phyloP scores from a whole-genome alignment of 2,329 filamentous ascomycete species.

The Fusarium setosum region DNA sequence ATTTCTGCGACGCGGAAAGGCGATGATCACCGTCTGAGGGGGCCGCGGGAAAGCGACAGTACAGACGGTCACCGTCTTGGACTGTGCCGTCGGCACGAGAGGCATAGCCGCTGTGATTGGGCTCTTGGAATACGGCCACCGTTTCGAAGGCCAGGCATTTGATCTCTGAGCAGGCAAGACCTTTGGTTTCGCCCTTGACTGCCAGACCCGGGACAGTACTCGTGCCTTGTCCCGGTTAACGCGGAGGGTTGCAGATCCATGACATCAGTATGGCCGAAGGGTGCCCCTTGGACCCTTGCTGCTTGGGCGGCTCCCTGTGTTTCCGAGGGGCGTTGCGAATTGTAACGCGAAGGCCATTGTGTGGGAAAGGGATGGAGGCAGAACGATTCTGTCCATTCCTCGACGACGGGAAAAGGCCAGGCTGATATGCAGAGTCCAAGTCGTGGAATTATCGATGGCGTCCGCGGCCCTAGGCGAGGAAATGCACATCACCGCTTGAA shows the following conservation, averaged over 20 bases:
- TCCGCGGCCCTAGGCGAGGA: background rate
- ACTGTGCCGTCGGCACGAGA: slow-evolving; percentile 26
- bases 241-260: slow-evolving; percentile 45
- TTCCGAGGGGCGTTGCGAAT: slow-evolving; percentile 19
- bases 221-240: slow-evolving; percentile 15
- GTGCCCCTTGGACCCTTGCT: slow-evolving; percentile 26
- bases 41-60: slow-evolving; percentile 17
- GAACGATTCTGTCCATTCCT: slow-evolving; percentile 11
- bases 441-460: slow-evolving; percentile 6
- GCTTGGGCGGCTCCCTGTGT: slow-evolving; percentile 29
- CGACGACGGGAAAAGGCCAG: slow-evolving; percentile 1
- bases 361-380: slow-evolving; percentile 3
- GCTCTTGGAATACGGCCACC: slow-evolving; percentile 31
- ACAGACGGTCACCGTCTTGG: slow-evolving; percentile 31
- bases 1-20: slow-evolving; percentile 4
- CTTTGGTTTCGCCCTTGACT: slow-evolving; percentile 17
- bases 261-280: slow-evolving; percentile 45
- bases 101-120: slow-evolving; percentile 24
- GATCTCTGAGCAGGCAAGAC: slow-evolving; percentile 9
- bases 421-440: slow-evolving; percentile 19
- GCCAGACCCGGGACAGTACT: slow-evolving; percentile 3
- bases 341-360: slow-evolving; percentile 20
- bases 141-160: slow-evolving; percentile 31
- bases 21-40: slow-evolving; percentile 33
- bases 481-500: slow-evolving; percentile 8